These are phyloP conservation scores for Terfezia claveryi DNA, from an alignment of 495 filamentous ascomycete species.

Conservation along the genomic window DNA sequence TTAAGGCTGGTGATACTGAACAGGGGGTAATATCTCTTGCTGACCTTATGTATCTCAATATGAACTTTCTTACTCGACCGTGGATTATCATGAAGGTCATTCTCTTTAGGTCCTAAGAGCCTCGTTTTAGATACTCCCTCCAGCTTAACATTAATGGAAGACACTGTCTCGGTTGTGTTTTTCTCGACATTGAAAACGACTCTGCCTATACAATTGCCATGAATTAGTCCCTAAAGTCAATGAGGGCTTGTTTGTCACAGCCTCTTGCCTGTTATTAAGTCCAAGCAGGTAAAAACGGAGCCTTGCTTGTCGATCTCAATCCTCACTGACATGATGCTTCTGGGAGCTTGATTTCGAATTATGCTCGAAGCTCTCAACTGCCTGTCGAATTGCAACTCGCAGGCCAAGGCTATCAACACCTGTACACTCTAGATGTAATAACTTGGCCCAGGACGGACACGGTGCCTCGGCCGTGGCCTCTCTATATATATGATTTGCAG, in stretches of 20 bases:
- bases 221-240: not conserved
- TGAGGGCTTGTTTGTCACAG: not conserved
- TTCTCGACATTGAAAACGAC: constrained; percentile 42
- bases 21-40: not conserved
- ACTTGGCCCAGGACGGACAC: not conserved
- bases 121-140: constrained; percentile 39
- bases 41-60: constrained; percentile 60
- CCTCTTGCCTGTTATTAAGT: constrained; percentile 42
- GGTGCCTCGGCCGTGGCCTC: not conserved
- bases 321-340: constrained; percentile 45
- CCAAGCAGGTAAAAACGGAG: constrained; percentile 71
- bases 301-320: constrained; percentile 55
- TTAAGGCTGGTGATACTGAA: no score
- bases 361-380: no score
- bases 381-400: no score
- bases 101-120: constrained; percentile 4
- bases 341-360: no score
- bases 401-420: not conserved
- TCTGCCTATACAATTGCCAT: constrained; percentile 18
- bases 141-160: constrained; percentile 72
- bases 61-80: constrained; percentile 34
- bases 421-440: not conserved
- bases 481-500: no score
- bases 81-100: constrained; percentile 20
- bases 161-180: constrained; percentile 35